phyloP scores from a whole-genome alignment of 2,329 filamentous ascomycete species.

The Ophiognomonia clavigignenti-juglandacearum region DNA sequence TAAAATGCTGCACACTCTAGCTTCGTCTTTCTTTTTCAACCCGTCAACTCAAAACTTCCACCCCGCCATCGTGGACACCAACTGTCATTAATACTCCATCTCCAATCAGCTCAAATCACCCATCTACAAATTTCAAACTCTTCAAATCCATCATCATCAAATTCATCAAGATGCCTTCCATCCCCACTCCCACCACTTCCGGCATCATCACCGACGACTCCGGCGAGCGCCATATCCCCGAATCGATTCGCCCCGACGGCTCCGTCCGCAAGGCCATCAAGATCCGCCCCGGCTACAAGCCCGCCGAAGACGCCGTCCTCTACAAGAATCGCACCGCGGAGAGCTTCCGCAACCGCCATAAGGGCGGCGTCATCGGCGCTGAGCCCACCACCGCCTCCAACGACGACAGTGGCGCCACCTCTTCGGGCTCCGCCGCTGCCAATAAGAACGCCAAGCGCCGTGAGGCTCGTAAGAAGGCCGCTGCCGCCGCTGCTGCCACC shows the following conservation, averaged over 20 bases:
- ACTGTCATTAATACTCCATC: too few species aligned
- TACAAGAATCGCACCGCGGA: constrained; percentile 93
- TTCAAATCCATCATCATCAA: not conserved
- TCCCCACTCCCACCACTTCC: constrained; percentile 53
- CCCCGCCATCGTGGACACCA: too few species aligned
- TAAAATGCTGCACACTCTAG: too few species aligned
- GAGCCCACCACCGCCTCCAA: constrained; percentile 32
- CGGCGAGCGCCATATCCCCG: constrained; percentile 84
- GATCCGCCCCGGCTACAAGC: constrained; percentile 87
- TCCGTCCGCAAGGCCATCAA: constrained; percentile 91
- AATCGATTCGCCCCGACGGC: constrained; percentile 81
- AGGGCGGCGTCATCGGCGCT: constrained; percentile 15
- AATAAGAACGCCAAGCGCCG: constrained; percentile 84
- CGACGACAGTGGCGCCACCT: not conserved
- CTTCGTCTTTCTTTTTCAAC: too few species aligned
- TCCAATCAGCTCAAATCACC: too few species aligned
- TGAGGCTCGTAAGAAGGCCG: constrained; percentile 50
- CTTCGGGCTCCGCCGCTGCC: constrained; percentile 43
- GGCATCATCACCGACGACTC: constrained; percentile 77
- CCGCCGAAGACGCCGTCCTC: constrained; percentile 90
- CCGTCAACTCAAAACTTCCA: too few species aligned
- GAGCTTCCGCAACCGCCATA: constrained; percentile 66
- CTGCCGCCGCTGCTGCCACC: not conserved
- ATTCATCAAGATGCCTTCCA: constrained; percentile 37
- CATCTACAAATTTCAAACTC: not conserved